These are phyloP conservation scores for Lodderomyces jiufengensis DNA, from an alignment of 1,139 yeast species.

Conservation along the genomic window DNA sequence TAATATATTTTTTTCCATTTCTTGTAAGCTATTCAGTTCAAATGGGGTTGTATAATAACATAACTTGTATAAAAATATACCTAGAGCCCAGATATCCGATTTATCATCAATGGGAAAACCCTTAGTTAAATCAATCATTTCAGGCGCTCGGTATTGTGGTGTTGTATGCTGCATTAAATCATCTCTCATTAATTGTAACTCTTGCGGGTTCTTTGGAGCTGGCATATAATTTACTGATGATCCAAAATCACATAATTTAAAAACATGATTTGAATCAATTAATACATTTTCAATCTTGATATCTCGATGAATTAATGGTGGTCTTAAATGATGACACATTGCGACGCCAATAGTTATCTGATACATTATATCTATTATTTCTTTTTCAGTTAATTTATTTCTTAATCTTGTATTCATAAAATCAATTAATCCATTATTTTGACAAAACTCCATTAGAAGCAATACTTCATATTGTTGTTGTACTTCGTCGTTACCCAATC, in stretches of 20 bases:
- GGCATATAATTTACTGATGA: constrained; percentile 70
- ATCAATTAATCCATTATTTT: constrained; percentile 82
- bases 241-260: constrained; percentile 91
- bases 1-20: constrained; percentile 39
- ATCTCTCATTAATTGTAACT: constrained; percentile 65
- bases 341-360: constrained; percentile 83
- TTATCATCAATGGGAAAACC: constrained; percentile 92
- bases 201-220: constrained; percentile 64
- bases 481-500: constrained; percentile 26
- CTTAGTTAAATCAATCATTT: constrained; percentile 85
- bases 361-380: constrained; percentile 76
- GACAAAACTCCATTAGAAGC: constrained; percentile 88
- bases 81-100: constrained; percentile 95
- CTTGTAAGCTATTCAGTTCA: constrained; percentile 51
- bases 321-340: constrained; percentile 79
- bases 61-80: constrained; percentile 83
- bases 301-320: constrained; percentile 87
- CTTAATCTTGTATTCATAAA: constrained; percentile 90
- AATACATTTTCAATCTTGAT: constrained; percentile 93
- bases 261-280: constrained; percentile 67
- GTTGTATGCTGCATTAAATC: constrained; percentile 91
- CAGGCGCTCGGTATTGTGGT: constrained; percentile 96
- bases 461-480: constrained; percentile 77
- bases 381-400: constrained; percentile 76
- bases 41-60: constrained; percentile 96